phyloP scores from a whole-genome alignment of 805 yeast species.

The Saccharomycopsis synnaedendra region DNA sequence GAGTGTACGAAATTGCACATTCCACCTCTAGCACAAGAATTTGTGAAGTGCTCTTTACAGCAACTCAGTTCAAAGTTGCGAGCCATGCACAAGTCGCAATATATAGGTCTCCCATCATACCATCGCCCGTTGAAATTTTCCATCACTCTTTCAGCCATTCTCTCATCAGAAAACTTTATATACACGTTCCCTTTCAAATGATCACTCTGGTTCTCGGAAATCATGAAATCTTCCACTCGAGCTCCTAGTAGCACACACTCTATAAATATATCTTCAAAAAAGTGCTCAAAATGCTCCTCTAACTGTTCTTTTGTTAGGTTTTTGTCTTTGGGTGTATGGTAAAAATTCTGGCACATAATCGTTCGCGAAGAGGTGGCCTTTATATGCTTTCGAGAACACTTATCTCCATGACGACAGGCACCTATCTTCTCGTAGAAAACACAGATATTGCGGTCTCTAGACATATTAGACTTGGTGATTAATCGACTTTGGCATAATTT shows the following conservation, averaged over 20 bases:
- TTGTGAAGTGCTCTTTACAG: slow-evolving; percentile 59
- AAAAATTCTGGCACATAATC: slow-evolving; percentile 52
- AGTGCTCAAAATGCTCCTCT: slow-evolving; percentile 42
- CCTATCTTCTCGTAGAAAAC: slow-evolving; percentile 71
- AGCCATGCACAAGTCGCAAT: slow-evolving; percentile 71
- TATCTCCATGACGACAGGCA: slow-evolving; percentile 87
- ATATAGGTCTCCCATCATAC: slow-evolving; percentile 72
- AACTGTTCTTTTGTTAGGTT: slow-evolving; percentile 22
- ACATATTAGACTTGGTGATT: not conserved
- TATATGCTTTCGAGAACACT: slow-evolving; percentile 65
- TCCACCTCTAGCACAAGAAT: slow-evolving; percentile 60
- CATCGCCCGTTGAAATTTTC: slow-evolving; percentile 63
- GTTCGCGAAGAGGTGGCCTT: slow-evolving; percentile 58
- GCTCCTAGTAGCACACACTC: slow-evolving; percentile 39
- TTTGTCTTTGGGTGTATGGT: slow-evolving; percentile 40
- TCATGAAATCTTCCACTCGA: slow-evolving; percentile 48
- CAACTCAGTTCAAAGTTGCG: slow-evolving; percentile 55
- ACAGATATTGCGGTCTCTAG: slow-evolving; percentile 2
- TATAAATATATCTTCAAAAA: slow-evolving; percentile 61
- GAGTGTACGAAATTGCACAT: slow-evolving; percentile 84
- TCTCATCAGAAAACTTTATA: slow-evolving; percentile 42
- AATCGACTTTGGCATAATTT: too few species aligned
- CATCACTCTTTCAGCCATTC: slow-evolving; percentile 50
- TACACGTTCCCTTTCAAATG: slow-evolving; percentile 85
- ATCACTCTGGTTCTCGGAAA: slow-evolving; percentile 74